Evolutionary conservation across 768 basidiomycete genomes (phyloP).

Genomic region (Epithele typhae): DNA sequence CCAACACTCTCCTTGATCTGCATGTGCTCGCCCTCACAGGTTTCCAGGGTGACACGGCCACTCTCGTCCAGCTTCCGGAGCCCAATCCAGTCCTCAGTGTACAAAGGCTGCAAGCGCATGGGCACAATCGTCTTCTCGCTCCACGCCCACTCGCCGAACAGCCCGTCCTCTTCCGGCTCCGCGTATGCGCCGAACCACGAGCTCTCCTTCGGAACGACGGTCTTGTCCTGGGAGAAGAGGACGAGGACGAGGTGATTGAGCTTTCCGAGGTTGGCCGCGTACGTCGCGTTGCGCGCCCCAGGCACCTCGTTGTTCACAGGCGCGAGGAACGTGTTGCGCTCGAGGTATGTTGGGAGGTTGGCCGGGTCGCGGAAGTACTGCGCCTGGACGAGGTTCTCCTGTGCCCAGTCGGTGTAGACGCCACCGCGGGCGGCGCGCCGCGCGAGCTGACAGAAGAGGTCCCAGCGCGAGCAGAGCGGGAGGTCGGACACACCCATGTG

Average conservation of each 20-base stretch:
- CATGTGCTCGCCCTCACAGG: conserved; percentile 79
- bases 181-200: conserved; percentile 82
- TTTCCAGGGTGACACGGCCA: conserved; percentile 51
- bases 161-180: conserved; percentile 33
- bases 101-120: conserved; percentile 70
- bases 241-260: conserved; percentile 69
- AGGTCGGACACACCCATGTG: conserved; percentile 85
- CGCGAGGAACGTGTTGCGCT: conserved; percentile 61
- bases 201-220: conserved; percentile 80
- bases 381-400: conserved; percentile 73
- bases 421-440: conserved; percentile 55
- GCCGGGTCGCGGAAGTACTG: conserved; percentile 82
- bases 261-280: conserved; percentile 53
- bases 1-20: conserved; percentile 40
- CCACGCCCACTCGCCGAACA: conserved; percentile 6
- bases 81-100: conserved; percentile 80
- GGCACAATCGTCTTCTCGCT: conserved; percentile 47
- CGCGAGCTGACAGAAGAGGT: conserved; percentile 67
- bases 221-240: conserved; percentile 67
- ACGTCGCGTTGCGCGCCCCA: conserved; percentile 51
- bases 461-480: conserved; percentile 57
- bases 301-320: conserved; percentile 77
- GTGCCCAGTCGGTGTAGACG: conserved; percentile 74
- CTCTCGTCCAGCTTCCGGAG: conserved; percentile 64
- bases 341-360: conserved; percentile 54